Evolutionary conservation across 805 yeast species (phyloP), one percentile per base, ranked within the genome.

Genomic region (Candida takata): DNA sequence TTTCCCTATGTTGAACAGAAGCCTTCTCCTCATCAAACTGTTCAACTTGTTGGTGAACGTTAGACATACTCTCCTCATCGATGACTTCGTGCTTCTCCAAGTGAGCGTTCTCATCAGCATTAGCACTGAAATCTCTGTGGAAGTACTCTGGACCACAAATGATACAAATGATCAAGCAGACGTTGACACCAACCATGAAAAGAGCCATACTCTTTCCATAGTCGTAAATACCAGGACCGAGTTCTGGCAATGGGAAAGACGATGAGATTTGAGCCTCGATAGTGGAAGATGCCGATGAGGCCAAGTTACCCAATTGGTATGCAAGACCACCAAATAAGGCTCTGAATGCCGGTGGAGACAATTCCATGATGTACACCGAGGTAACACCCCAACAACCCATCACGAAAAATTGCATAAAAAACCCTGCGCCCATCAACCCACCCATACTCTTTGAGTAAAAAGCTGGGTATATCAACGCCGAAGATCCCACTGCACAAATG

Each of bases 381-480:
- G 74, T 65, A 32, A 80, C 73, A 42, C 87, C 86, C 82, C 84
- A 81, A 6, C 78, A 77, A 24, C 86, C 87, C 63, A 77, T 79
- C 5, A 79, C 81, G 37, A 73, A 71, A 49, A 72, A 70, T 52
- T 78, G 83, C 51, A 79, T 51, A 61, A 77, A 77, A 58, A 79
- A 79, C 2, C 79, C 77, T 21, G 78, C 81, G 41, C 70, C 72
- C 43, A 73, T 65, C 18, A 76, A 69, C 13, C 67, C 66, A 29
- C 32, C 44, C 35, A 35, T 43, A n/a, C 56, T 45, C 19, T 51
- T 51, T 14, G 62, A 53, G 45, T 55, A 55, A 49, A 71, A 74
- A 4, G 77, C 77, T 19, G 84, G 83, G 52, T 79, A 79, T 32
- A 77, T 62, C 40, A 79, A 57, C 2, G 78, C 78, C 25, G 79